A percentile compares a stretch with the other conserved stretches of the same genome.
phyloP scores from a whole-genome alignment of 208 protist genomes.

The Leishmania gerbilli region DNA sequence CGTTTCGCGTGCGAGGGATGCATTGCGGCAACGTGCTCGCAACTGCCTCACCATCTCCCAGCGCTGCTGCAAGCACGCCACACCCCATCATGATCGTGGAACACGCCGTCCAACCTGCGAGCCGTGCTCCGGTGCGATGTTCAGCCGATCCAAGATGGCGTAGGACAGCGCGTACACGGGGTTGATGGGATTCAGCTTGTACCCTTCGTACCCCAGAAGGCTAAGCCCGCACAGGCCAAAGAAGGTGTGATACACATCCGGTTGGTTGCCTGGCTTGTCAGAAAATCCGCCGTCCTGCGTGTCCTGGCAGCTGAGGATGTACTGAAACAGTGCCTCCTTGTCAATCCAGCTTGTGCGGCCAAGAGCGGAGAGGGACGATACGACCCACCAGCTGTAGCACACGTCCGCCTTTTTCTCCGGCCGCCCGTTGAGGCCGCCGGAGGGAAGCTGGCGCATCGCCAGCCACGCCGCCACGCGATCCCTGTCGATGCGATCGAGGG shows the following conservation, averaged over 20 bases:
- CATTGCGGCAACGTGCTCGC: not conserved
- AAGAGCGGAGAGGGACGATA: conserved; percentile 96
- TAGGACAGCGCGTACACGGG: conserved; percentile 92
- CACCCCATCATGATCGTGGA: not conserved
- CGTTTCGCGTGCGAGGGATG: not conserved
- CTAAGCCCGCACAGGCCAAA: conserved; percentile 97
- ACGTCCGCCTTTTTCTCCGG: conserved; percentile 99
- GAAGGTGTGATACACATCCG: conserved; percentile 99
- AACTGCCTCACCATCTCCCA: not conserved
- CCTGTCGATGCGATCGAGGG: conserved; percentile 88
- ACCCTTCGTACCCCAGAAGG: conserved; percentile 89
- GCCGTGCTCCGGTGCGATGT: conserved; percentile 57
- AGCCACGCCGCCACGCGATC: conserved; percentile 98
- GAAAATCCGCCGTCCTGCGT: conserved; percentile 97
- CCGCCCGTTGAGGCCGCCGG: conserved; percentile 98
- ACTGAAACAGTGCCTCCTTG: conserved; percentile 85
- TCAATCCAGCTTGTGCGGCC: conserved; percentile 96
- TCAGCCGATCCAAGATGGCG: conserved; percentile 64
- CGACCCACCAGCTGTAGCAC: conserved; percentile 99
- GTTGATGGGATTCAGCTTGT: conserved; percentile 74
- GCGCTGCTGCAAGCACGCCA: not conserved
- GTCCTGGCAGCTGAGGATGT: conserved; percentile 97
- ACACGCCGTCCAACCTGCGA: conserved; percentile 43
- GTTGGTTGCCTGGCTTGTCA: conserved; percentile 97
- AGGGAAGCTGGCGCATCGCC: conserved; percentile 96